phyloP scores from a whole-genome alignment of 306 rosid genomes.

The Cicer arietinum region DNA sequence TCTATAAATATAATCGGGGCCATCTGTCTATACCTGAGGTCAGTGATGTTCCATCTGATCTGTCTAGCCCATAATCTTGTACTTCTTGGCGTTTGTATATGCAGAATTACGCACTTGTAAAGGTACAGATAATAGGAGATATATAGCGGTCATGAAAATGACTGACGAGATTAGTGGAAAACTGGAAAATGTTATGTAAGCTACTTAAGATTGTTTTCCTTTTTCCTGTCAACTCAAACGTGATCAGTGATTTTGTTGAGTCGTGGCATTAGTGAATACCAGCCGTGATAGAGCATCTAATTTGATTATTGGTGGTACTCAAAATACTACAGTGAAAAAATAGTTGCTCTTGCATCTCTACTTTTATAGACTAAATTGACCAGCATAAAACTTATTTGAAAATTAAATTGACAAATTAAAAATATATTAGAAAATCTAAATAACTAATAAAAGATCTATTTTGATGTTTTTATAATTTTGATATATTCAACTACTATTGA shows the following conservation, averaged over 20 bases:
- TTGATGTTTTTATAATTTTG: no score
- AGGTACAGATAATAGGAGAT: slow-evolving; percentile 35
- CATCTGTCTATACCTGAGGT: slow-evolving; percentile 36
- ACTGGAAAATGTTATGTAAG: slow-evolving; percentile 34
- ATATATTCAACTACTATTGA: no score
- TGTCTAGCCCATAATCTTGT: slow-evolving; percentile 31
- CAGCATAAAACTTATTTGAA: no score
- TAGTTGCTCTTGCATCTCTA: neutral
- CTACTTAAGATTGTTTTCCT: slow-evolving; percentile 16
- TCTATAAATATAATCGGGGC: slow-evolving; percentile 34
- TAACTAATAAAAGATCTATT: no score
- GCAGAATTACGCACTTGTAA: slow-evolving; percentile 47
- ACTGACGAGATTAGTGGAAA: slow-evolving; percentile 16
- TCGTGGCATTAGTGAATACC: slow-evolving; percentile 11
- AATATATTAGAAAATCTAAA: no score
- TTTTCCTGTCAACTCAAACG: slow-evolving; percentile 13
- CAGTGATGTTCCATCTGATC: slow-evolving; percentile 35
- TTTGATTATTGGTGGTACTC: slow-evolving; percentile 3
- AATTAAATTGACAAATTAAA: no score
- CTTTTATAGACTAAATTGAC: neutral
- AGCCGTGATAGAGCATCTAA: slow-evolving; percentile 9
- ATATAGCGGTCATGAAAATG: slow-evolving; percentile 34
- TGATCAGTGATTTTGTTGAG: neutral
- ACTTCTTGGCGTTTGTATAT: slow-evolving; percentile 38
- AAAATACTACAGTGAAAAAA: neutral